These are phyloP conservation scores for Penicillium herquei DNA, from an alignment of 495 filamentous ascomycete species.

Conservation along the genomic window DNA sequence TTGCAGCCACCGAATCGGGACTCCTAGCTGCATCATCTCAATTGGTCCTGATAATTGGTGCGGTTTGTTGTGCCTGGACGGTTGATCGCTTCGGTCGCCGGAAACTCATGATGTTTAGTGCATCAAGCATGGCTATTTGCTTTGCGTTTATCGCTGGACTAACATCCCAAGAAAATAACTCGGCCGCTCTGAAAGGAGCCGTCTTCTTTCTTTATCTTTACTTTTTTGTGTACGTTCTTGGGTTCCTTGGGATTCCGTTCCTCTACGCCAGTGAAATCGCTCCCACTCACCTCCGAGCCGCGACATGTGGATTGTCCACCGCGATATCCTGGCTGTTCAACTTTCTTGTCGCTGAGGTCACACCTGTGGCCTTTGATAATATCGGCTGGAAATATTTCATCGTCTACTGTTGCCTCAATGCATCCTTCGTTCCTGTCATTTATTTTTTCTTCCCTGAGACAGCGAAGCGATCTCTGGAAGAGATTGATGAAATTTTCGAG, in stretches of 20 bases:
- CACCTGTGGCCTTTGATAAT: conserved; percentile 27
- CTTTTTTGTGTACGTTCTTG: conserved; percentile 48
- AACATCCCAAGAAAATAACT: not conserved
- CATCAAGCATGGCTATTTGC: conserved; percentile 37
- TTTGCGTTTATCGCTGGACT: conserved; percentile 35
- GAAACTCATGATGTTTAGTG: conserved; percentile 36
- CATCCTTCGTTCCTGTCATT: conserved; percentile 26
- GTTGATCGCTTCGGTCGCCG: conserved; percentile 30
- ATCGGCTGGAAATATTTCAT: conserved; percentile 35
- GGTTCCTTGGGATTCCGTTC: conserved; percentile 51
- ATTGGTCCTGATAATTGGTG: conserved; percentile 22
- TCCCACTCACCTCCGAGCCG: conserved; percentile 20
- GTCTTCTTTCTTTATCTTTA: conserved; percentile 49
- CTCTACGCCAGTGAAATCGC: conserved; percentile 37
- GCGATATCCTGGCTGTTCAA: conserved; percentile 23
- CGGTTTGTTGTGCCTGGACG: conserved; percentile 23
- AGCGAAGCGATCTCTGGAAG: conserved; percentile 26
- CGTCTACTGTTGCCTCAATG: conserved; percentile 33
- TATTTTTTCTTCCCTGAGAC: conserved; percentile 37
- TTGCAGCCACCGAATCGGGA: conserved; percentile 12
- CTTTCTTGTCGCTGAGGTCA: conserved; percentile 33
- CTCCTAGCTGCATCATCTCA: conserved; percentile 24
- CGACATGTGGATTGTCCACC: conserved; percentile 19
- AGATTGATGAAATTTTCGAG: conserved; percentile 32
- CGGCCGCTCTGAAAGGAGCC: conserved; percentile 14